phyloP scores from a whole-genome alignment of 2,329 filamentous ascomycete species.

The Corniculantispora saksenae region DNA sequence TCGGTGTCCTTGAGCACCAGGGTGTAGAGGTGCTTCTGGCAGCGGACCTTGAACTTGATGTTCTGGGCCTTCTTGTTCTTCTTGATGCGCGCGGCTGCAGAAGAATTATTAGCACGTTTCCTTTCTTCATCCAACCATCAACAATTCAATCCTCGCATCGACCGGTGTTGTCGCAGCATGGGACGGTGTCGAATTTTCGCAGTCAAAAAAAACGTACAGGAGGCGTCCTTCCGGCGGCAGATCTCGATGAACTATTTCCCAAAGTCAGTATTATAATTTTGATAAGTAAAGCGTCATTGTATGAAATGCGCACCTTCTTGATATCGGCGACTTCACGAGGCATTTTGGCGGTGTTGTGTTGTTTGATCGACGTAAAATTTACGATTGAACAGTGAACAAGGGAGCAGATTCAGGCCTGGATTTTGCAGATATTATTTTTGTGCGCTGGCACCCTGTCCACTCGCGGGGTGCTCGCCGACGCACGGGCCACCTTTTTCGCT shows the following conservation, averaged over 20 bases:
- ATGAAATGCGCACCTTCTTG: constrained; percentile 66
- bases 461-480: constrained; percentile 29
- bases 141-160: background rate
- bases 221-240: constrained; percentile 98
- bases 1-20: constrained; percentile 97
- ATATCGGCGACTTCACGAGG: constrained; percentile 97
- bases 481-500: constrained; percentile 28
- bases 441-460: constrained; percentile 26
- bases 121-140: background rate
- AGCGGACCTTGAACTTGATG: constrained; percentile 99
- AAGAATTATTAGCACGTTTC: constrained; percentile 11
- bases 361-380: constrained; percentile 28
- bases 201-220: constrained; percentile 70
- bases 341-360: constrained; percentile 84
- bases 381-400: constrained; percentile 31
- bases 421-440: constrained; percentile 36
- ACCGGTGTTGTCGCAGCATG: background rate
- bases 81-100: constrained; percentile 85
- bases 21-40: constrained; percentile 94
- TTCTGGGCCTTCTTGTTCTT: constrained; percentile 87
- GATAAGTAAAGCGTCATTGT: background rate
- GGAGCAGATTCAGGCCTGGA: constrained; percentile 31
- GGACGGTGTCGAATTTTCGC: background rate
- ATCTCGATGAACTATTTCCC: constrained; percentile 92
- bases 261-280: constrained; percentile 30